Conservation (phyloP, 1,139 yeast species). For the Lodderomyces orthopsilosis region DNA sequence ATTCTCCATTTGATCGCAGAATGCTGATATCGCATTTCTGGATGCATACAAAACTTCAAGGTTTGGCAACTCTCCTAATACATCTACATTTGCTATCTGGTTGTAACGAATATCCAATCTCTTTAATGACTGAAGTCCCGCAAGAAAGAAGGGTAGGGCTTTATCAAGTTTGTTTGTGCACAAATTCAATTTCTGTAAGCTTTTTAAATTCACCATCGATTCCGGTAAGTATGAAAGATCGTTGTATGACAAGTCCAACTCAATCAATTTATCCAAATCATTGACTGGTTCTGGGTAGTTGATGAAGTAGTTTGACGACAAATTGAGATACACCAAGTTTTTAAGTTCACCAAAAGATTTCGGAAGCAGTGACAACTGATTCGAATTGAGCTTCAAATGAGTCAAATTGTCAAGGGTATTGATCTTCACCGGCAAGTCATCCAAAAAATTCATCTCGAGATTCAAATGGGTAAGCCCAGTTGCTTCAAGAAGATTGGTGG, state of each 20-base stretch:
- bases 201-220: slow-evolving; percentile 56
- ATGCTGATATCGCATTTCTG: slow-evolving; percentile 73
- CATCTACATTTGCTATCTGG: slow-evolving; percentile 59
- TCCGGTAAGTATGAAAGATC: slow-evolving; percentile 59
- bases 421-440: slow-evolving; percentile 57
- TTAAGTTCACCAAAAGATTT: slow-evolving; percentile 54
- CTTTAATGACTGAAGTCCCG: slow-evolving; percentile 54
- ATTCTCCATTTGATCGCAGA: slow-evolving; percentile 59
- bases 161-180: slow-evolving; percentile 71
- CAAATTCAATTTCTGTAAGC: slow-evolving; percentile 66
- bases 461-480: slow-evolving; percentile 66
- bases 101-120: slow-evolving; percentile 81
- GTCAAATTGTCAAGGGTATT: slow-evolving; percentile 54
- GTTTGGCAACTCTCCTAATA: slow-evolving; percentile 60
- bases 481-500: slow-evolving; percentile 69
- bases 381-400: slow-evolving; percentile 63
- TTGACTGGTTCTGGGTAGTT: slow-evolving; percentile 70
- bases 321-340: slow-evolving; percentile 59
- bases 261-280: slow-evolving; percentile 55
- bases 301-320: slow-evolving; percentile 77
- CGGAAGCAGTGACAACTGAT: slow-evolving; percentile 69
- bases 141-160: slow-evolving; percentile 53
- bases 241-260: slow-evolving; percentile 82
- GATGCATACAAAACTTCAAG: slow-evolving; percentile 74
- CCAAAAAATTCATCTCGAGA: slow-evolving; percentile 74